Conservation (phyloP, 2,329 filamentous ascomycete genomes). For the Dactylellina leptospora region DNA sequence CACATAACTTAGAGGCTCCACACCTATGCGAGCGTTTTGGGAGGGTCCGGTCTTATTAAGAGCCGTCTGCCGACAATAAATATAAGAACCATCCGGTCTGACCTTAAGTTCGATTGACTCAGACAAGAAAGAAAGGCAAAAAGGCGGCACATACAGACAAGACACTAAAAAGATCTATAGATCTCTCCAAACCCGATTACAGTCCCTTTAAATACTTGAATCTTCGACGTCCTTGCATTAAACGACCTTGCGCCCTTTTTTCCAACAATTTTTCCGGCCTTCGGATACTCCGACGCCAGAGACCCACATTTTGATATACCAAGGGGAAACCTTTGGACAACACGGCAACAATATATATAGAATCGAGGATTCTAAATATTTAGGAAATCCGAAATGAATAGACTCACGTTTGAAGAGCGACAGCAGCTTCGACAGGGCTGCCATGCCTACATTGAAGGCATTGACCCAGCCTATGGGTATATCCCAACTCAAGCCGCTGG, state of each 20-base stretch:
- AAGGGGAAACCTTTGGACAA: no score
- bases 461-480: constrained; percentile 37
- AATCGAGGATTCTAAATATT: no score
- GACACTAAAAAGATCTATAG: neutral
- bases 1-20: constrained; percentile 12
- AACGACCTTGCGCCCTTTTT: neutral
- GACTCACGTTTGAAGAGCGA: constrained; percentile 25
- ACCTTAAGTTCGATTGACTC: constrained; percentile 8
- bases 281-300: neutral
- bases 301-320: neutral
- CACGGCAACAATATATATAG: neutral
- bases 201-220: neutral
- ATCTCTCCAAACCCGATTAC: neutral
- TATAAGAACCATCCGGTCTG: constrained; percentile 23
- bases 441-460: constrained; percentile 8
- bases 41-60: constrained; percentile 20
- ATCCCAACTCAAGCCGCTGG: constrained; percentile 26
- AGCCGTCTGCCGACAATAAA: constrained; percentile 19
- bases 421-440: constrained; percentile 17
- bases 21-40: constrained; percentile 16
- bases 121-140: constrained; percentile 23
- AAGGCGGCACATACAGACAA: neutral
- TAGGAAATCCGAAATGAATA: no score
- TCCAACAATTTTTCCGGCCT: neutral
- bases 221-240: neutral